Evolutionary conservation across 805 yeast genomes (phyloP).

Genomic region (Kuraishia molischiana): DNA sequence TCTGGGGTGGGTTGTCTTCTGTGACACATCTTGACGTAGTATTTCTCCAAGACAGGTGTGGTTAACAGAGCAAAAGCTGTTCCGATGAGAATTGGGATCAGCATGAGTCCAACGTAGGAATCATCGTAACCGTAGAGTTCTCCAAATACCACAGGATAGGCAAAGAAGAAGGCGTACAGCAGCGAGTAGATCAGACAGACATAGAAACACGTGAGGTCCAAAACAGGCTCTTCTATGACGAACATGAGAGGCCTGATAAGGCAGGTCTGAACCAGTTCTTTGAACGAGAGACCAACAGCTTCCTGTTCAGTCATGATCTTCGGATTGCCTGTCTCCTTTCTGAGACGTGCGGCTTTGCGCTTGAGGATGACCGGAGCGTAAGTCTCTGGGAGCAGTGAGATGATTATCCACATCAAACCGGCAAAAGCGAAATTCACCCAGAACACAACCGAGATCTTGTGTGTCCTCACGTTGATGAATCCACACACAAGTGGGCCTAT

Average conservation of each 20-base stretch:
- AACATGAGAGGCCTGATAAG: slow-evolving; percentile 74
- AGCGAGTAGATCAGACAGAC: slow-evolving; percentile 87
- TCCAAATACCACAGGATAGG: slow-evolving; percentile 82
- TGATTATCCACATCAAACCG: slow-evolving; percentile 68
- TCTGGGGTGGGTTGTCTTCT: slow-evolving; percentile 64
- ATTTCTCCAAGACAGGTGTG: slow-evolving; percentile 66
- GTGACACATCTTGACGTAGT: slow-evolving; percentile 41
- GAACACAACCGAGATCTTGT: slow-evolving; percentile 57
- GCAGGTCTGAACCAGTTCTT: slow-evolving; percentile 64
- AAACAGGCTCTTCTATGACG: slow-evolving; percentile 72
- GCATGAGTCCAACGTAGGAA: slow-evolving; percentile 76
- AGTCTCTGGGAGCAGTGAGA: slow-evolving; percentile 75
- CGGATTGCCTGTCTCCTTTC: slow-evolving; percentile 73
- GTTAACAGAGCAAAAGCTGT: slow-evolving; percentile 63
- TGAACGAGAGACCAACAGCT: slow-evolving; percentile 61
- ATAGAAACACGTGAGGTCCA: slow-evolving; percentile 75
- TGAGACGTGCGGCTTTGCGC: slow-evolving; percentile 50
- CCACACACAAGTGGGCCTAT: slow-evolving; percentile 86
- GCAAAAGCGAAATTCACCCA: slow-evolving; percentile 94
- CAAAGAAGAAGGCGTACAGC: slow-evolving; percentile 88
- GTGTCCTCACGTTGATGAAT: slow-evolving; percentile 67
- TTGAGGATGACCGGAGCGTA: slow-evolving; percentile 76
- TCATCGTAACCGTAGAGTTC: slow-evolving; percentile 72
- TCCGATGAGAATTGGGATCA: slow-evolving; percentile 85
- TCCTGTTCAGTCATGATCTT: slow-evolving; percentile 92